Evolutionary conservation across 495 filamentous ascomycete genomes (phyloP).

Genomic region (Beverwykella pulmonaria): DNA sequence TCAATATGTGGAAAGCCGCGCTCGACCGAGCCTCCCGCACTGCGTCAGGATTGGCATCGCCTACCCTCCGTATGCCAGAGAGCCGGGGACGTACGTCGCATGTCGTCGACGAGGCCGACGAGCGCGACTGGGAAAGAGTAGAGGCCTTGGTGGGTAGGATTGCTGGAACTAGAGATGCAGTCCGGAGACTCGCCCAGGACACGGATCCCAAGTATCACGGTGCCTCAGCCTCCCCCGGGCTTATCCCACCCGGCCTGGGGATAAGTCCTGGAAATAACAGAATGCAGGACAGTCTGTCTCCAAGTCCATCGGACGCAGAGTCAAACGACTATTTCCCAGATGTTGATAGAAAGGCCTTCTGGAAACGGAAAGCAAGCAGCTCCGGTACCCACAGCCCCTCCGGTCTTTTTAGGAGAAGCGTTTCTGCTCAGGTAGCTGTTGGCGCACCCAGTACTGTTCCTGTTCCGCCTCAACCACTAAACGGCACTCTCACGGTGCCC

Average conservation of each 20-base stretch:
- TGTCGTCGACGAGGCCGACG: constrained; percentile 56
- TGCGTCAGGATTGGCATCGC: constrained; percentile 21
- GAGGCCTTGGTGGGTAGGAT: constrained; percentile 81
- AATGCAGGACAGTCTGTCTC: constrained; percentile 39
- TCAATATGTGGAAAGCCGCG: constrained; percentile 80
- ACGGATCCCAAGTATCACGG: constrained; percentile 66
- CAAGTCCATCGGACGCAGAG: constrained; percentile 43
- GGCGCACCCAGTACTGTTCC: constrained; percentile 51
- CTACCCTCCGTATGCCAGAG: constrained; percentile 26
- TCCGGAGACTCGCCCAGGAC: constrained; percentile 80
- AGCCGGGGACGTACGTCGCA: constrained; percentile 13
- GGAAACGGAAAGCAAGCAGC: constrained; percentile 82
- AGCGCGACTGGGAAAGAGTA: constrained; percentile 81
- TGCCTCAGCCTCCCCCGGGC: constrained; percentile 4
- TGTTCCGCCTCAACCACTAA: constrained; percentile 43
- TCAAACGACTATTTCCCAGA: constrained; percentile 50
- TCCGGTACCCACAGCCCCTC: constrained; percentile 47
- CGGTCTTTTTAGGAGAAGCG: constrained; percentile 51
- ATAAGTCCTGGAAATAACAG: constrained; percentile 22
- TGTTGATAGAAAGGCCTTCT: constrained; percentile 65
- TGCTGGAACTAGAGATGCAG: constrained; percentile 83
- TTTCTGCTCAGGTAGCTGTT: constrained; percentile 62
- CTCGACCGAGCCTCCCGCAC: constrained; percentile 69
- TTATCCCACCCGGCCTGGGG: constrained; percentile 16
- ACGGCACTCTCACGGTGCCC: constrained; percentile 46